phyloP scores from a whole-genome alignment of 345 rosid genomes.

The Rhodomyrtus tomentosa region DNA sequence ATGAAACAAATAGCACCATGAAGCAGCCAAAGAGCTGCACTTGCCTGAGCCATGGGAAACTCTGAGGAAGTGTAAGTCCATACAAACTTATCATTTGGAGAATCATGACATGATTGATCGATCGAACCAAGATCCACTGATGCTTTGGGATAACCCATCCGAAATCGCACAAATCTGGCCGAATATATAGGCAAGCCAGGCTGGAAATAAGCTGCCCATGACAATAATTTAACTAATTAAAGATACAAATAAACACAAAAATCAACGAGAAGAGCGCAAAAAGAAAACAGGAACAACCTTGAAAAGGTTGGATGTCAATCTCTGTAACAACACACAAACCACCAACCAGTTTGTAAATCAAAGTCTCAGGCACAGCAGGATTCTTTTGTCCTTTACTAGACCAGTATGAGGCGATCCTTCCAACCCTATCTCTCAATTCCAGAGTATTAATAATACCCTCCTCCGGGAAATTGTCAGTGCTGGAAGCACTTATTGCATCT shows the following conservation, averaged over 20 bases:
- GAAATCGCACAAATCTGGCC: constrained; percentile 58
- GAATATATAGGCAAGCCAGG: constrained; percentile 67
- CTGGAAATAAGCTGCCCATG: constrained; percentile 68
- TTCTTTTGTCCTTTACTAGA: constrained; percentile 69
- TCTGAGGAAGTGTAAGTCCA: constrained; percentile 84
- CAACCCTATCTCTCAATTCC: constrained; percentile 37
- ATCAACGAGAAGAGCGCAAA: neutral
- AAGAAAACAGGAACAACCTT: constrained; percentile 32
- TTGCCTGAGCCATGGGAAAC: constrained; percentile 91
- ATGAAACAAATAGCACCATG: neutral
- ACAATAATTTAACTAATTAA: neutral
- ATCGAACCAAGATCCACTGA: constrained; percentile 6
- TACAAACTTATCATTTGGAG: constrained; percentile 27
- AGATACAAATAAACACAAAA: neutral
- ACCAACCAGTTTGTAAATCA: constrained; percentile 48
- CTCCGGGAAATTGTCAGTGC: constrained; percentile 81
- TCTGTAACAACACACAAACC: constrained; percentile 69
- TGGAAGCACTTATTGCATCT: constrained; percentile 68
- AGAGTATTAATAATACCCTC: constrained; percentile 73
- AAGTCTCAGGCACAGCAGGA: constrained; percentile 78
- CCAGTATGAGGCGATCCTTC: constrained; percentile 69
- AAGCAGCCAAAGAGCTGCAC: neutral
- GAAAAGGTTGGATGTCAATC: constrained; percentile 64
- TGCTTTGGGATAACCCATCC: constrained; percentile 43
- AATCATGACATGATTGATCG: constrained; percentile 14